Conservation (phyloP, 176 grass and related monocot genomes). For the Hsuehochloa calcarea region DNA sequence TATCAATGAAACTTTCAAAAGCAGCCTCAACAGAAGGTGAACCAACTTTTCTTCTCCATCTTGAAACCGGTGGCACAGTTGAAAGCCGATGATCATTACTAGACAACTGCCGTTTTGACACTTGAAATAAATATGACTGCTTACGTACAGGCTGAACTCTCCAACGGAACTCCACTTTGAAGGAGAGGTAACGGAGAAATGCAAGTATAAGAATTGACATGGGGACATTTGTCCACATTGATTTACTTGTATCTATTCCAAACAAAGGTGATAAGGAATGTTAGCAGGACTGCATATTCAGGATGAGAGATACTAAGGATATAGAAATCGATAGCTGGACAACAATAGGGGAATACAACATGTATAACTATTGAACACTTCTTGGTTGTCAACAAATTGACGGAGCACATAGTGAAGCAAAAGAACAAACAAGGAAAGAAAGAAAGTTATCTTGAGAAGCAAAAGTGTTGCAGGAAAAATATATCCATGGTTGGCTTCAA, state of each 20-base stretch:
- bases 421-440: background rate
- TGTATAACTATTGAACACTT: background rate
- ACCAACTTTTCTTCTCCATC: conserved; percentile 89
- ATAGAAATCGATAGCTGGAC: background rate
- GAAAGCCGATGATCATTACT: conserved; percentile 70
- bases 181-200: conserved; percentile 74
- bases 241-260: conserved; percentile 94
- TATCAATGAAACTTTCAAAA: conserved; percentile 81
- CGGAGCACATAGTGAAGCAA: background rate
- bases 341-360: background rate
- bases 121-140: conserved; percentile 68
- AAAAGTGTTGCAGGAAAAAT: background rate
- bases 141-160: conserved; percentile 58
- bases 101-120: conserved; percentile 66
- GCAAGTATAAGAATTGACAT: conserved; percentile 91
- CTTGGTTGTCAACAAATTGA: conserved; percentile 9
- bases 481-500: conserved; percentile 2
- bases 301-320: background rate
- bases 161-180: conserved; percentile 85
- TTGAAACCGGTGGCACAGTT: conserved; percentile 58
- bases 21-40: conserved; percentile 77
- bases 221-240: conserved; percentile 99
- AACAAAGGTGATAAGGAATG: conserved; percentile 32
- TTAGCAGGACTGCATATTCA: conserved; percentile 11
- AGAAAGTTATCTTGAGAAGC: background rate